Evolutionary conservation across 169 alveolate genomes (phyloP).

Genomic region (Theileria annulata): DNA sequence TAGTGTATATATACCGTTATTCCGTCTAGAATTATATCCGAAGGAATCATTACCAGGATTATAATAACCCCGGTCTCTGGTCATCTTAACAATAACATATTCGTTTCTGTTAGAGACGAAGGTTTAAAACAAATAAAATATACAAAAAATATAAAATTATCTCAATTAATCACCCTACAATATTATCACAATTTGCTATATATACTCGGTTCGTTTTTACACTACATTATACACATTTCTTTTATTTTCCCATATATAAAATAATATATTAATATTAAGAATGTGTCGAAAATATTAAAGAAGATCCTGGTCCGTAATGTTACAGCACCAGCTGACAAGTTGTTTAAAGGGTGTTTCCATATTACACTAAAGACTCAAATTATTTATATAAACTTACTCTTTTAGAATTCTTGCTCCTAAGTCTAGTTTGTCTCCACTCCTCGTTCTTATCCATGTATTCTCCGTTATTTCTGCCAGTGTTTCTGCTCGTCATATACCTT

Average conservation of each 20-base stretch:
- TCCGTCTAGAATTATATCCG: slow-evolving; percentile 26
- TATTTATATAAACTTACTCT: slow-evolving; percentile 26
- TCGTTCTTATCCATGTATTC: neutral
- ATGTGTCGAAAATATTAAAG: slow-evolving; percentile 6
- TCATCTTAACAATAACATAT: slow-evolving; percentile 28
- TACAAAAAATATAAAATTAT: neutral
- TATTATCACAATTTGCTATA: neutral
- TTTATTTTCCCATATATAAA: neutral
- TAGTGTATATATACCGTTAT: slow-evolving; percentile 7
- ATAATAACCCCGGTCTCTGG: slow-evolving; percentile 61
- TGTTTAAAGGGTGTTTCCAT: slow-evolving; percentile 64
- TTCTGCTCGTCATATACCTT: neutral
- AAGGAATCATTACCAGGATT: slow-evolving; percentile 47
- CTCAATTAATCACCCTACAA: slow-evolving; percentile 4
- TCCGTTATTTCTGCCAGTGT: neutral
- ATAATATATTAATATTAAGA: neutral
- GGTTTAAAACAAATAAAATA: neutral
- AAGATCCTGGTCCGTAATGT: slow-evolving; percentile 74
- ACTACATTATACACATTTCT: neutral
- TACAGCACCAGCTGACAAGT: slow-evolving; percentile 80
- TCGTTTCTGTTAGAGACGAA: neutral
- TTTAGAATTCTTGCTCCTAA: neutral
- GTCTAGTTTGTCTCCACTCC: neutral
- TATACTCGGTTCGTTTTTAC: neutral
- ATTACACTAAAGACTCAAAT: slow-evolving; percentile 21